Percentiles rank a stretch among this genome's conserved stretches.
phyloP scores from a whole-genome alignment of 495 filamentous ascomycete genomes.

The Penicillium cinerascens region DNA sequence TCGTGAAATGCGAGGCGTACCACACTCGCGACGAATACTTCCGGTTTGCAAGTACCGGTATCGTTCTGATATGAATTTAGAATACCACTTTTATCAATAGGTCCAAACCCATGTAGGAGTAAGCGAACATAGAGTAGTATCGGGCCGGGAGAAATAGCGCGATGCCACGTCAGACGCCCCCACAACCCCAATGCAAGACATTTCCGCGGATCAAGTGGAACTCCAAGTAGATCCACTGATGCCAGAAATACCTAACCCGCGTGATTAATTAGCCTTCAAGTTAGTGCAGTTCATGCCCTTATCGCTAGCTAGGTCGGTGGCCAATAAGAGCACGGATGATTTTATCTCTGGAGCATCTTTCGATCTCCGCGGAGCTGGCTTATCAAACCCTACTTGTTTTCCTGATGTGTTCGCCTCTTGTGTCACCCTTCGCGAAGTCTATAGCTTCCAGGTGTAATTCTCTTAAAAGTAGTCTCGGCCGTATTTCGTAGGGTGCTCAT shows the following conservation, averaged over 20 bases:
- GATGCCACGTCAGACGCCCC: not conserved
- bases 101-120: too few species aligned
- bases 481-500: not conserved
- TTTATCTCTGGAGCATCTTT: not conserved
- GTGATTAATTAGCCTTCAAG: not conserved
- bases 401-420: not conserved
- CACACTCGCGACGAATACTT: not conserved
- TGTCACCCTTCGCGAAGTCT: not conserved
- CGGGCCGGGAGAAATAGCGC: not conserved
- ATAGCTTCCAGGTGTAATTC: not conserved
- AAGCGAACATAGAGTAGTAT: not conserved
- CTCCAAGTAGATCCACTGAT: not conserved
- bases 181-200: not conserved
- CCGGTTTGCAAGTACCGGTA: too few species aligned
- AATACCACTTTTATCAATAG: too few species aligned
- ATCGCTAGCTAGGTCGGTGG: not conserved
- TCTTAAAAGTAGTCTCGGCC: conserved; percentile 16
- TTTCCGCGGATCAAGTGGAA: not conserved
- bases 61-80: too few species aligned
- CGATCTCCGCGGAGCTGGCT: conserved; percentile 3
- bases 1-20: conserved; percentile 3
- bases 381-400: not conserved
- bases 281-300: not conserved
- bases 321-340: not conserved
- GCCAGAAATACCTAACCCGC: not conserved